Percentiles rank a stretch among this genome's conserved stretches.
Conservation (phyloP, 257 asterid species). For the Ilex aquifolium region DNA sequence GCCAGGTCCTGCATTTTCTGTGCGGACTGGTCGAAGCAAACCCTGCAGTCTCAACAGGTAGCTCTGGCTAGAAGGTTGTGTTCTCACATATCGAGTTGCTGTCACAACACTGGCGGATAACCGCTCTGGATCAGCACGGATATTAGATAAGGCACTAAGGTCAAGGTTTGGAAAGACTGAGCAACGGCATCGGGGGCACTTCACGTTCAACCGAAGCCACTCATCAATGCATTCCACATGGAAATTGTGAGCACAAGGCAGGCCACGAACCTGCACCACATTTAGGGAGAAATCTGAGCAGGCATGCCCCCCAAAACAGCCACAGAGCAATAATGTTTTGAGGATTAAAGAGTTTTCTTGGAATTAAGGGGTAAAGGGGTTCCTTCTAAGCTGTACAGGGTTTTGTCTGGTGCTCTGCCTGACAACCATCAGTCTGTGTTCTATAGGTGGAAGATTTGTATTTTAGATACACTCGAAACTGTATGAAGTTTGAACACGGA, state of each 20-base stretch:
- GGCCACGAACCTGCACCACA: conserved; percentile 76
- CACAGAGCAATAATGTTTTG: too few species aligned
- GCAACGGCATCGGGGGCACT: conserved; percentile 96
- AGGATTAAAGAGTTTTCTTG: too few species aligned
- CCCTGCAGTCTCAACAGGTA: conserved; percentile 76
- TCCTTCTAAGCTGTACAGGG: too few species aligned
- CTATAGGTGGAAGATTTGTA: too few species aligned
- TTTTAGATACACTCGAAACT: too few species aligned
- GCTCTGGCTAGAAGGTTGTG: conserved; percentile 74
- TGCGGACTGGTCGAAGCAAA: conserved; percentile 50
- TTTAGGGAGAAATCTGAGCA: too few species aligned
- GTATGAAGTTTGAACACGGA: too few species aligned
- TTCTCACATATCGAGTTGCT: conserved; percentile 52
- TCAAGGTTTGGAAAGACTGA: conserved; percentile 97
- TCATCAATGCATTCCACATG: conserved; percentile 96
- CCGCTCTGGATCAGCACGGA: conserved; percentile 60
- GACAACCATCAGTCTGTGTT: too few species aligned
- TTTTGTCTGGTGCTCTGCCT: too few species aligned
- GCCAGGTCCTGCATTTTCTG: conserved; percentile 31
- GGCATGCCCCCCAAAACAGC: too few species aligned
- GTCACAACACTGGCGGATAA: conserved; percentile 41
- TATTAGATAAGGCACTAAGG: conserved; percentile 74
- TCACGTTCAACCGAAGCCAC: conserved; percentile 88
- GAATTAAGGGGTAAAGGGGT: too few species aligned
- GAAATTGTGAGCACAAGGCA: conserved; percentile 98